Evolutionary conservation across 164 flowering plant genomes (phyloP).

Genomic region (Piper betle): DNA sequence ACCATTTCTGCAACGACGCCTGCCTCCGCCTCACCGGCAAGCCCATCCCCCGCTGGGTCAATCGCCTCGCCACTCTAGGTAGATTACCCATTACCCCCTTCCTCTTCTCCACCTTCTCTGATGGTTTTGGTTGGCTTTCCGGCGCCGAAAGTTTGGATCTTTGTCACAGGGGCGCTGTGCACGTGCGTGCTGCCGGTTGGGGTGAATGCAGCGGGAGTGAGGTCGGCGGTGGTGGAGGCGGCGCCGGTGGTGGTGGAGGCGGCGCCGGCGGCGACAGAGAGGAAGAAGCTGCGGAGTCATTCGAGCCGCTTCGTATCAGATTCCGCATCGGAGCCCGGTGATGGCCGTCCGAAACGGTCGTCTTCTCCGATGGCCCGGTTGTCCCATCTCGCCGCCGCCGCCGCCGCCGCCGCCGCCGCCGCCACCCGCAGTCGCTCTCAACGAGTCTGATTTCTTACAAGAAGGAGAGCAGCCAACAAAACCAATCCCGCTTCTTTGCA

Average conservation of each 20-base stretch:
- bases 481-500: neutral
- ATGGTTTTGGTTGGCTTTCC: too few species aligned
- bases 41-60: slow-evolving; percentile 73
- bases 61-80: slow-evolving; percentile 23
- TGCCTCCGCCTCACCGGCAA: slow-evolving; percentile 52
- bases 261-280: slow-evolving; percentile 21
- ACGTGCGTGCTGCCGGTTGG: slow-evolving; percentile 70
- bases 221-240: slow-evolving; percentile 19
- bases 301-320: slow-evolving; percentile 14
- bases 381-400: neutral
- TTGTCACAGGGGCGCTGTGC: slow-evolving; percentile 45
- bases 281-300: slow-evolving; percentile 34
- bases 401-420: neutral
- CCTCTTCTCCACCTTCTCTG: neutral
- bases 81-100: neutral
- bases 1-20: slow-evolving; percentile 77
- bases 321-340: slow-evolving; percentile 6
- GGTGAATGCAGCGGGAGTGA: slow-evolving; percentile 40
- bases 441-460: too few species aligned
- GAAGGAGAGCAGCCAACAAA: too few species aligned
- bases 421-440: too few species aligned
- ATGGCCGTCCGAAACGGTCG: neutral
- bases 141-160: neutral
- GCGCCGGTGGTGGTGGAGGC: slow-evolving; percentile 26
- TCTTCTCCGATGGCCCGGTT: neutral